phyloP scores from a whole-genome alignment of 768 basidiomycete genomes.

The Leccinum subgranulosum region DNA sequence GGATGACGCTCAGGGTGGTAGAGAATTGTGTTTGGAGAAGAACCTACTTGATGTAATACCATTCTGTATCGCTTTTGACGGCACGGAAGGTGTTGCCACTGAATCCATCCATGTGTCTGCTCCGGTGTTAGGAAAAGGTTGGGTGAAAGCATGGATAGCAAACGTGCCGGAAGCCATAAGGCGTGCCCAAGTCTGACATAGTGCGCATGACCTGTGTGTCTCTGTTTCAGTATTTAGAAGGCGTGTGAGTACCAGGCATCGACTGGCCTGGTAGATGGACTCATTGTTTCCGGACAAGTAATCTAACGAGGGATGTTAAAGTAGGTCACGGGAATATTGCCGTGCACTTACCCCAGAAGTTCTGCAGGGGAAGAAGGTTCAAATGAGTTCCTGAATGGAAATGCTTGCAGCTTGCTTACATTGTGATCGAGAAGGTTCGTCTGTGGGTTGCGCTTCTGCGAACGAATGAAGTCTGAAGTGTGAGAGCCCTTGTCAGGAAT shows the following conservation, averaged over 20 bases:
- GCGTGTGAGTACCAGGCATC: background rate
- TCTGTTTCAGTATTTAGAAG: background rate
- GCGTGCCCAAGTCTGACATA: slow-evolving; percentile 56
- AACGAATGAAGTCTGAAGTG: slow-evolving; percentile 30
- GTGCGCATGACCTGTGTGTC: slow-evolving; percentile 41
- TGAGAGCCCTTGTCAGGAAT: background rate
- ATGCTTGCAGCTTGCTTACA: slow-evolving; percentile 16
- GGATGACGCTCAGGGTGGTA: slow-evolving; percentile 13
- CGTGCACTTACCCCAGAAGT: slow-evolving; percentile 16
- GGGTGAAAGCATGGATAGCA: background rate
- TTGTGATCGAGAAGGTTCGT: slow-evolving; percentile 44
- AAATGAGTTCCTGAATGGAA: background rate
- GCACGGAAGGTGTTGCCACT: slow-evolving; percentile 47
- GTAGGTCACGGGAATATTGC: background rate
- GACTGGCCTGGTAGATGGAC: slow-evolving; percentile 38
- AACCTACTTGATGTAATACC: slow-evolving; percentile 51
- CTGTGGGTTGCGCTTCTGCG: slow-evolving; percentile 48
- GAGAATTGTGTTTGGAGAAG: background rate
- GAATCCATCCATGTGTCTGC: slow-evolving; percentile 47
- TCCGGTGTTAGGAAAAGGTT: background rate
- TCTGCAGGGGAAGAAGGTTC: slow-evolving; percentile 5
- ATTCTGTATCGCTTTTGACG: slow-evolving; percentile 45
- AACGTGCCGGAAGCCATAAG: slow-evolving; percentile 40
- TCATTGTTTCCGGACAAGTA: slow-evolving; percentile 47
- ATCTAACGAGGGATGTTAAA: slow-evolving; percentile 27